These are phyloP conservation scores for Cajanus cajan DNA, from an alignment of 306 rosid genomes.

Conservation along the genomic window DNA sequence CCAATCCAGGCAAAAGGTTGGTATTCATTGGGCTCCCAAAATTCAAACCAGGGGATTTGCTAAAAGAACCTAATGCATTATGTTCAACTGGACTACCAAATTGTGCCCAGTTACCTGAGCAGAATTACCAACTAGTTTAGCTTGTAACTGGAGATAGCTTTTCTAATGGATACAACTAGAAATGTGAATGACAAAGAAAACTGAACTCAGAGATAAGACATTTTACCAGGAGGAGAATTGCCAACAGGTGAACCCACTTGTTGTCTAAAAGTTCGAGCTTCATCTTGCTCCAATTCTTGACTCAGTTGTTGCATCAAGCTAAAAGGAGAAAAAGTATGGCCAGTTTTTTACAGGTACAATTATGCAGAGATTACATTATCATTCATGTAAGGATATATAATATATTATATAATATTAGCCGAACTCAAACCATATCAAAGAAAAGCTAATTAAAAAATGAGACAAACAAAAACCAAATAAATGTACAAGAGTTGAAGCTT, in stretches of 20 bases:
- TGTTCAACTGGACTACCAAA: conserved; percentile 82
- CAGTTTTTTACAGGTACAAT: conserved; percentile 11
- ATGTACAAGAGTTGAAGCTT: not conserved
- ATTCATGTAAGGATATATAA: not conserved
- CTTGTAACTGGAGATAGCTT: conserved; percentile 11
- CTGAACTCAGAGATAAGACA: not conserved
- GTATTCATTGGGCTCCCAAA: conserved; percentile 63
- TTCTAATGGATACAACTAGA: not conserved
- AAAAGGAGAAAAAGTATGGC: not conserved
- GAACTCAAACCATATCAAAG: not conserved
- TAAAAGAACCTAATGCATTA: conserved; percentile 52
- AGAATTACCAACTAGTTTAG: conserved; percentile 17
- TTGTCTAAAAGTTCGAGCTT: conserved; percentile 59
- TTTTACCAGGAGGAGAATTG: conserved; percentile 86
- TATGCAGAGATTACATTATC: not conserved
- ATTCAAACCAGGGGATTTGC: conserved; percentile 71
- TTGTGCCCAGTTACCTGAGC: conserved; percentile 75
- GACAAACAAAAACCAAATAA: not conserved
- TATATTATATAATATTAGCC: not conserved
- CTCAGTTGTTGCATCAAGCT: conserved; percentile 89
- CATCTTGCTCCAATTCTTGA: conserved; percentile 91
- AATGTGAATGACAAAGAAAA: not conserved
- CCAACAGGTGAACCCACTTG: conserved; percentile 82
- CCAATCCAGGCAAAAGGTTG: conserved; percentile 75
- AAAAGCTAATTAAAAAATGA: not conserved